These are phyloP conservation scores for Lithohypha guttulata DNA, from an alignment of 2,329 filamentous ascomycete species.

Conservation along the genomic window DNA sequence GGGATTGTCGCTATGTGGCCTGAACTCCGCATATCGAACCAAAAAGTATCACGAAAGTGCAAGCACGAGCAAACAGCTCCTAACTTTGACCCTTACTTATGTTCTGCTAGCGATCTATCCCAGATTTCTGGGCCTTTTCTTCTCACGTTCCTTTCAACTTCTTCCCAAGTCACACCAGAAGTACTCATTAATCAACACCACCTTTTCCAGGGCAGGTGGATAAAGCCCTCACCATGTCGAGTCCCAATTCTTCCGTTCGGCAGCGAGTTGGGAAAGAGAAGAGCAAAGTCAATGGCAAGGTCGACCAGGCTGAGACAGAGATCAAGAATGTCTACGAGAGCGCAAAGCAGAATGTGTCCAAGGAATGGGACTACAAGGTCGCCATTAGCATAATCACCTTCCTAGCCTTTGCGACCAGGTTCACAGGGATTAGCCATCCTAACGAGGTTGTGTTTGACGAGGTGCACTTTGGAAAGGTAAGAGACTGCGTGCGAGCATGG, in stretches of 20 bases:
- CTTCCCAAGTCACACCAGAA: background rate
- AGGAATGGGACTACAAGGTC: conserved; percentile 78
- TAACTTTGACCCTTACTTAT: too few relatives aligned
- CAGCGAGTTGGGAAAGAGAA: conserved; percentile 21
- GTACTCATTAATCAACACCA: background rate
- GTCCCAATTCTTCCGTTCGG: conserved; percentile 18
- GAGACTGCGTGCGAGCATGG: conserved; percentile 19
- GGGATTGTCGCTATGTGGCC: too few relatives aligned
- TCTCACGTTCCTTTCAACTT: conserved; percentile 6
- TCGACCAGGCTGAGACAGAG: conserved; percentile 12
- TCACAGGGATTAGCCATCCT: conserved; percentile 92
- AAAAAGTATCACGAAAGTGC: too few relatives aligned
- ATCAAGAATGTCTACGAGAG: conserved; percentile 11
- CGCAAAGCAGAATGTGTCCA: conserved; percentile 30
- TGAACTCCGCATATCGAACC: too few relatives aligned
- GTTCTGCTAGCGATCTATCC: too few relatives aligned
- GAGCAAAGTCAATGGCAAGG: conserved; percentile 16
- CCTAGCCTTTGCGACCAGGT: conserved; percentile 80
- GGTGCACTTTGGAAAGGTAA: conserved; percentile 97
- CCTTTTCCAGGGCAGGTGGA: background rate
- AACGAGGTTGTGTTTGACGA: conserved; percentile 98
- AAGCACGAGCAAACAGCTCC: background rate
- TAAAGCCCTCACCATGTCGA: conserved; percentile 14
- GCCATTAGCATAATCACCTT: conserved; percentile 66
- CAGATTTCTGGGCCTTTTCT: too few relatives aligned